Evolutionary conservation across 352 stramenopile genomes (phyloP).

Genomic region (Phytopythium aichiense): DNA sequence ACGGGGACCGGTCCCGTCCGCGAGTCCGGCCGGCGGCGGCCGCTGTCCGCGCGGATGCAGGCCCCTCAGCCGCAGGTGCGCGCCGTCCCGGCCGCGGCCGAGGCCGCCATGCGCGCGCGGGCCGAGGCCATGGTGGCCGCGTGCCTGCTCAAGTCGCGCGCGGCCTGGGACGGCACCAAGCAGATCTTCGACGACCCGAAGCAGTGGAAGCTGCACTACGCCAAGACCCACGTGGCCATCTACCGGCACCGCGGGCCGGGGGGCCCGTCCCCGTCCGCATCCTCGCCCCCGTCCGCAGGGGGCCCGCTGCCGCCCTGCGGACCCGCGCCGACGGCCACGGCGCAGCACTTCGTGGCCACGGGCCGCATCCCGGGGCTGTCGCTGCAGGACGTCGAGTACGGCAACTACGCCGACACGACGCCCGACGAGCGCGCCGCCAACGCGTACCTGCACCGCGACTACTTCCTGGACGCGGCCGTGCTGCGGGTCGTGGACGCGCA

Average conservation of each 20-base stretch:
- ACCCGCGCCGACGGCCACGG: slow-evolving; percentile 8
- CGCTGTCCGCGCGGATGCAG: slow-evolving; percentile 24
- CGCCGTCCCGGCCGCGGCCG: slow-evolving; percentile 21
- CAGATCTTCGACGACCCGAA: slow-evolving; percentile 59
- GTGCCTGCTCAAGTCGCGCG: slow-evolving; percentile 35
- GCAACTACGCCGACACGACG: slow-evolving; percentile 67
- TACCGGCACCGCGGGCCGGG: slow-evolving; percentile 36
- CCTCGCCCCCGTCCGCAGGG: neutral
- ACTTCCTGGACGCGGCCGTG: slow-evolving; percentile 67
- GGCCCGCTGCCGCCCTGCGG: neutral
- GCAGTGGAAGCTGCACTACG: slow-evolving; percentile 60
- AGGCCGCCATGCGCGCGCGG: slow-evolving; percentile 23
- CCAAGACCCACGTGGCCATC: slow-evolving; percentile 45
- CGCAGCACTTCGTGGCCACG: slow-evolving; percentile 46
- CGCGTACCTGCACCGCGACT: slow-evolving; percentile 54
- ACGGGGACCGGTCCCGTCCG: neutral
- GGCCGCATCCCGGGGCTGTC: slow-evolving; percentile 53
- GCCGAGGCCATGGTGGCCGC: slow-evolving; percentile 34
- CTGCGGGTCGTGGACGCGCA: slow-evolving; percentile 58
- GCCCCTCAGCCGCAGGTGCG: slow-evolving; percentile 26
- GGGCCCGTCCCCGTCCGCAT: neutral
- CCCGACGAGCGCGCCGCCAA: slow-evolving; percentile 55
- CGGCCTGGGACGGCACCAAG: slow-evolving; percentile 52
- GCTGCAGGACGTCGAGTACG: slow-evolving; percentile 64
- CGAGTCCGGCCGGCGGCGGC: neutral